Evolutionary conservation across 2,329 filamentous ascomycete species (phyloP), one percentile per base, ranked within the genome.

Genomic region (Alternaria postmessia): DNA sequence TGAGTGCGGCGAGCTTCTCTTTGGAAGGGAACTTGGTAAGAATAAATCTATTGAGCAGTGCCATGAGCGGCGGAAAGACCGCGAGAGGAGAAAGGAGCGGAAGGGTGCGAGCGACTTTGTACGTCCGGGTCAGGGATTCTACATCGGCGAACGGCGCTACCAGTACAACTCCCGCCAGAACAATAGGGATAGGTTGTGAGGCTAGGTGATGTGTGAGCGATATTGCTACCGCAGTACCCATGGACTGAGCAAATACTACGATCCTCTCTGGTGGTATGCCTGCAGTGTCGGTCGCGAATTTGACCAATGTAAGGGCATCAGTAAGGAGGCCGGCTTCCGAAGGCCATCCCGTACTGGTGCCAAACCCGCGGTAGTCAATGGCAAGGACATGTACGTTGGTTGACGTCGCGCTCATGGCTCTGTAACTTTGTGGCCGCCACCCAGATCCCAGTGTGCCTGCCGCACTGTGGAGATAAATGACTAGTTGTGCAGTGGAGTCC

Each of bases 281-380:
- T 3, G 83, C 86, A 0, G 79, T 80, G 1, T 84, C 75, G 55
- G 84, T 78, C 0, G 85, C 86, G 82, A 86, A 89, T 11, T 86
- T 77, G 2, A 81, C 81, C 3, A 88, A 72, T 0, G 84, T 77
- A 0, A 84, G 65, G 1, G 85, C 87, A 68, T 90, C 87, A 1
- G 71, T 72, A 12, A 87, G 75, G 1, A 89, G 75, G 0, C 87
- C 87, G 1, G 69, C 48, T 70, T 89, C 87, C 0, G 85, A 86
- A 0, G 87, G 87, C 5, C 72, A 69, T 2, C 87, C 86, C 0
- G 76, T 83, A 51, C 83, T 86, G 5, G 70, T 72, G 1, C 88
- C 87, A 64, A 86, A 90, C 1, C 88, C 87, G 5, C 87, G 82
- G 66, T 89, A 89, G 74, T 90, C 87, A 54, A 90, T 83, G 2